Base-by-base conservation (phyloP, 306 rosid species). In the Cicer bijugum region DNA sequence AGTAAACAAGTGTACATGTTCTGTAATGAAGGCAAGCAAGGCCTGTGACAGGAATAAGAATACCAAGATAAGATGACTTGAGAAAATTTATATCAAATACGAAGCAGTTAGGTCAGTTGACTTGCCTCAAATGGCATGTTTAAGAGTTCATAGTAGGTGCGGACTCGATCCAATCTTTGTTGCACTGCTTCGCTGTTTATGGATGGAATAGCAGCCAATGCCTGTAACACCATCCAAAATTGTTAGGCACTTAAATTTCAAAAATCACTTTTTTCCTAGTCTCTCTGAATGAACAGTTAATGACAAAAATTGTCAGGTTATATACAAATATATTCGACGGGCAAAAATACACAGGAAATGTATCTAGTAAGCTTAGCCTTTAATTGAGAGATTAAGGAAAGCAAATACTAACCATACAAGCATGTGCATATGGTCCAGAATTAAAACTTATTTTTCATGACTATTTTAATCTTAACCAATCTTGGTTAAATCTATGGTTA, bases 51-150 rank as follows among this genome's bases (percentile, higher is more conserved):
- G 40, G 76, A 52, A 85, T 57, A 43, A 62, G 52, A 80, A 76
- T 48, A 63, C 68, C 11, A 63, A 80, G 60, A 47, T 81, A 42
- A 46, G 74, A 71, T 57, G 51, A 74, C 74, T 71, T 39, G 37
- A 68, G 52, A 40, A 77, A 46, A 76, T 37, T 47, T 19, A 28
- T 42, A 62, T 72, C 11, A 66, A 45, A 70, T 17, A 37, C 10
- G 23, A 56, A 47, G 42, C 12, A 2, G 17, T 56, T 6, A 69
- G 75, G 67, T 64, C 53, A 59, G 74, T 61, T 38, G 55, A 85
- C 90, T 91, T 86, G 80, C 99, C 96, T 95, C 99, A 76, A 87
- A 88, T 69, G 99, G 99, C 99, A 95, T 95, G 90, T 95, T 95
- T 81, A 95, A 69, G 67, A 95, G 89, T 82, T 95, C 99, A 68